Conservation (phyloP, 805 yeast genomes). For the Alloascoidea africana region DNA sequence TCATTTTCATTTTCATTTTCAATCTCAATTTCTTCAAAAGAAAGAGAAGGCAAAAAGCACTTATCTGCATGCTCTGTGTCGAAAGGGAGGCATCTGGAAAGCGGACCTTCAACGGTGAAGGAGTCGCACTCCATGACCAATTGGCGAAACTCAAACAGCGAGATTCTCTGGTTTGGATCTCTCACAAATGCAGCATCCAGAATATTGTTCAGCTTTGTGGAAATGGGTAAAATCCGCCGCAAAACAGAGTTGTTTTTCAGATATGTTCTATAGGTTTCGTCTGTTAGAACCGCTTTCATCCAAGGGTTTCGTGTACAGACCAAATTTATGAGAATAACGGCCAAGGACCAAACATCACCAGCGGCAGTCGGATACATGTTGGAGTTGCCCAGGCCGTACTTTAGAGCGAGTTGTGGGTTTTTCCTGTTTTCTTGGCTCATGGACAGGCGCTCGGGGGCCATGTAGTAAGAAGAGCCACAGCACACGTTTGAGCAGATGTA, state of each 20-base stretch:
- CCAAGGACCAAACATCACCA: conserved; percentile 83
- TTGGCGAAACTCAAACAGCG: conserved; percentile 9
- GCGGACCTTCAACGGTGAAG: conserved; percentile 7
- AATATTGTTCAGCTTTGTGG: conserved; percentile 40
- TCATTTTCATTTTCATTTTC: neutral
- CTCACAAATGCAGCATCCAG: conserved; percentile 19
- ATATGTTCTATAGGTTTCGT: conserved; percentile 49
- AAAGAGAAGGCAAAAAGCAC: neutral
- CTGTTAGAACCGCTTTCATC: conserved; percentile 55
- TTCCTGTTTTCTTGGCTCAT: conserved; percentile 17
- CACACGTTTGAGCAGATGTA: conserved; percentile 55
- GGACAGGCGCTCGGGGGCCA: conserved; percentile 65
- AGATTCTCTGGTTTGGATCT: conserved; percentile 10
- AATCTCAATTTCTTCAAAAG: neutral
- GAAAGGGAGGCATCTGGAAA: neutral
- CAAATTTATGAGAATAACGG: conserved; percentile 65
- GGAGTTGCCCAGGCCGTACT: conserved; percentile 3
- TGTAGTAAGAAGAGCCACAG: conserved; percentile 78
- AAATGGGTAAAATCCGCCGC: conserved; percentile 56
- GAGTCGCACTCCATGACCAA: conserved; percentile 7
- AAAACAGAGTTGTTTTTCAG: conserved; percentile 34
- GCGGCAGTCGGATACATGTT: conserved; percentile 49
- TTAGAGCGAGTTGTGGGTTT: conserved; percentile 12
- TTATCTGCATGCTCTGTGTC: neutral
- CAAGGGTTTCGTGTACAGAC: conserved; percentile 83